These are phyloP conservation scores for Xylaria sp. DNA, from an alignment of 495 filamentous ascomycete species.

Conservation along the genomic window DNA sequence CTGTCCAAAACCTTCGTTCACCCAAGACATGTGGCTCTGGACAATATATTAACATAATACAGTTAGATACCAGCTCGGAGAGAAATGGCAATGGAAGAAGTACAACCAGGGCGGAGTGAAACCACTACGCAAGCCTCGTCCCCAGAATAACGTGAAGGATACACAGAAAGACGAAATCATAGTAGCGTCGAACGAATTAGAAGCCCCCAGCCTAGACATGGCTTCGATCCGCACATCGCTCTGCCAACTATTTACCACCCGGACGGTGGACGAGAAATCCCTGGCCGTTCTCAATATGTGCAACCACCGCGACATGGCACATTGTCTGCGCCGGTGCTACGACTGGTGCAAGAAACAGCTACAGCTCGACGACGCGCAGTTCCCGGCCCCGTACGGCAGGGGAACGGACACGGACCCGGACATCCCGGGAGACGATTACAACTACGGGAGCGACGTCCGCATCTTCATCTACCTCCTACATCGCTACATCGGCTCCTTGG, in stretches of 20 bases:
- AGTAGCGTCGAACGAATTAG: neutral
- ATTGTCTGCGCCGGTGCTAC: neutral
- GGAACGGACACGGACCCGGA: neutral
- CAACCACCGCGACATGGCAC: neutral
- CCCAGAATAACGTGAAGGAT: neutral
- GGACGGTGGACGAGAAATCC: neutral
- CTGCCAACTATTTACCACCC: neutral
- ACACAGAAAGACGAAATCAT: neutral
- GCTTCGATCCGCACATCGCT: neutral
- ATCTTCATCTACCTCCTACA: conserved; percentile 29
- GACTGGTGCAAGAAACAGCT: conserved; percentile 14
- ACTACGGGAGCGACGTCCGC: neutral
- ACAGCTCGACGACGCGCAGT: neutral
- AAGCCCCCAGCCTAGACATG: neutral
- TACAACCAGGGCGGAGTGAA: neutral
- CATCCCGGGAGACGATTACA: neutral
- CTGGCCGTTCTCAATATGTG: neutral
- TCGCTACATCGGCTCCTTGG: conserved; percentile 1
- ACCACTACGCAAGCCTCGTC: neutral
- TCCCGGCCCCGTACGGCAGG: neutral
- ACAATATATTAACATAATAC: neutral
- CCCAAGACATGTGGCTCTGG: neutral
- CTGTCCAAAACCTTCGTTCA: neutral
- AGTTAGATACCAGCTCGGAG: conserved; percentile 7
- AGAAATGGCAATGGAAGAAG: conserved; percentile 21